phyloP scores from a whole-genome alignment of 441 rosid genomes.

The Erysimum pusillum region DNA sequence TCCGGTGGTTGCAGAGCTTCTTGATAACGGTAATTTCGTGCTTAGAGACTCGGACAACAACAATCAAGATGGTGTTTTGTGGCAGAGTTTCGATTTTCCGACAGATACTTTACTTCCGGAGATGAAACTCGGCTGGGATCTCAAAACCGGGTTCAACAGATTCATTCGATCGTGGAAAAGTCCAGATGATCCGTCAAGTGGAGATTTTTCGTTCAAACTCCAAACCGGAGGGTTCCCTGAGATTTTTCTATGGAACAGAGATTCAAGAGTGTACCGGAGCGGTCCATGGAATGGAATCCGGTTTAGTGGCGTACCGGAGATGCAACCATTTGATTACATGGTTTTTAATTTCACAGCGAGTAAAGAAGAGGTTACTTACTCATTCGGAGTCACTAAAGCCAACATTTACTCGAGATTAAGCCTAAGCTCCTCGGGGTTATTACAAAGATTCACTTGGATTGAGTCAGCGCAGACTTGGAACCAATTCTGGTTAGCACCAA shows the following conservation, averaged over 20 bases:
- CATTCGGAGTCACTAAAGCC: constrained; percentile 43
- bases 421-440: neutral
- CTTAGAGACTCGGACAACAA: constrained; percentile 49
- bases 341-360: constrained; percentile 53
- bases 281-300: constrained; percentile 81
- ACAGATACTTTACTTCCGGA: constrained; percentile 68
- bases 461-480: neutral
- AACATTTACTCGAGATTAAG: constrained; percentile 45
- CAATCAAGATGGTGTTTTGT: constrained; percentile 38
- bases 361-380: constrained; percentile 55
- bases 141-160: constrained; percentile 39
- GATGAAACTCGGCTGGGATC: constrained; percentile 58
- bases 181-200: constrained; percentile 58
- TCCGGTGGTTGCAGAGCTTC: constrained; percentile 44
- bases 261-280: constrained; percentile 50
- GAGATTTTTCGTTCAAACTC: constrained; percentile 54
- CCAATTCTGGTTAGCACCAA: constrained; percentile 43
- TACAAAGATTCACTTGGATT: constrained; percentile 19
- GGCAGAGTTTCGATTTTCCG: constrained; percentile 76
- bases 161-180: constrained; percentile 61
- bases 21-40: constrained; percentile 66
- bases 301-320: constrained; percentile 87
- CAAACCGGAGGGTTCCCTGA: constrained; percentile 71
- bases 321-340: constrained; percentile 53
- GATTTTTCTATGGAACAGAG: constrained; percentile 45